Evolutionary conservation across 2,329 filamentous ascomycete species (phyloP).

Genomic region (Arthroderma sp.): DNA sequence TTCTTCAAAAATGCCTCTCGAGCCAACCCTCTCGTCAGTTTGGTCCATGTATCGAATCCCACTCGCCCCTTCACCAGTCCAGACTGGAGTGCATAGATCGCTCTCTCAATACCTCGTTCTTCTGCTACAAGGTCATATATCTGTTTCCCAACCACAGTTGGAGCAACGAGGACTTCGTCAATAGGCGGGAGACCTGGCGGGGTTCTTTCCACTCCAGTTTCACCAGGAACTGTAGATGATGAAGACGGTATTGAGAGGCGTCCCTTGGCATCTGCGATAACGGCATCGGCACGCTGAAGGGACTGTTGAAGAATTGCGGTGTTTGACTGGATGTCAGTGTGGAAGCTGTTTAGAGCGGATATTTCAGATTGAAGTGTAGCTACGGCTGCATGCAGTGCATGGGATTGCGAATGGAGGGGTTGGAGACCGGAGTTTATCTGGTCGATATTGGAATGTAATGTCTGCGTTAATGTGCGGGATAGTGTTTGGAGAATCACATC

Average conservation of each 20-base stretch:
- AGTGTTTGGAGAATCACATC: constrained; percentile 71
- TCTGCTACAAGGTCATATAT: constrained; percentile 81
- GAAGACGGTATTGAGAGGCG: constrained; percentile 27
- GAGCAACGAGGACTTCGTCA: constrained; percentile 84
- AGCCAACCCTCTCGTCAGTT: constrained; percentile 33
- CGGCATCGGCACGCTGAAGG: constrained; percentile 62
- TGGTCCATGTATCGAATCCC: constrained; percentile 33
- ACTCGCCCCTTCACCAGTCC: constrained; percentile 34
- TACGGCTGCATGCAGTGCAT: constrained; percentile 59
- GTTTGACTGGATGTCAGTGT: constrained; percentile 60
- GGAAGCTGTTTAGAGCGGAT: constrained; percentile 55
- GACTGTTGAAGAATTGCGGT: constrained; percentile 64
- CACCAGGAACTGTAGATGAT: constrained; percentile 6
- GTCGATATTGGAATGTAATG: constrained; percentile 53
- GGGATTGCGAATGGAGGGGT: constrained; percentile 64
- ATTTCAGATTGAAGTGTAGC: constrained; percentile 61
- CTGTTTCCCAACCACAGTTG: constrained; percentile 85
- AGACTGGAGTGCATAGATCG: constrained; percentile 53
- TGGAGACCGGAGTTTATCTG: constrained; percentile 64
- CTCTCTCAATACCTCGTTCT: constrained; percentile 73
- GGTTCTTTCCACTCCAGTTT: constrained; percentile 18
- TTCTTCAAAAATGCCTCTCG: constrained; percentile 36
- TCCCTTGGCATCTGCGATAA: constrained; percentile 58
- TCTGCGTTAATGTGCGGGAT: constrained; percentile 53
- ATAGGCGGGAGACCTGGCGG: constrained; percentile 51